These are phyloP conservation scores for Ophiostoma himal-ulmi DNA, from an alignment of 2,329 filamentous ascomycete genomes.

Conservation along the genomic window DNA sequence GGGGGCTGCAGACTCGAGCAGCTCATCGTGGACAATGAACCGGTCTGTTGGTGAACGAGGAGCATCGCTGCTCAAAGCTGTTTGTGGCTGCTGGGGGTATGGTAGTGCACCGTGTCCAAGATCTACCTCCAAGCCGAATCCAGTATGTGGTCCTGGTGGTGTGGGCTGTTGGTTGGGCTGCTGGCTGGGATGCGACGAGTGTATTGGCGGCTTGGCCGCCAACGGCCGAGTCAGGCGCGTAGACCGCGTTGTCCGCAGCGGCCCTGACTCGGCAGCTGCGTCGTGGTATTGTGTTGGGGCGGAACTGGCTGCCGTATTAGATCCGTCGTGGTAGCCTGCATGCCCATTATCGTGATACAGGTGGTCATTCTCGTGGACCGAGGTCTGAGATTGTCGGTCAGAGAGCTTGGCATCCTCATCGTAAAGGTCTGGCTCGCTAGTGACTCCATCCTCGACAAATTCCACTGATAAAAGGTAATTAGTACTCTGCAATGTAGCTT, in stretches of 20 bases:
- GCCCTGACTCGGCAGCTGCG: not conserved
- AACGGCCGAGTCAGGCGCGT: not conserved
- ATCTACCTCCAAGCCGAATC: not conserved
- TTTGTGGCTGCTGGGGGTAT: not conserved
- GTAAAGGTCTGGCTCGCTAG: slow-evolving; percentile 20
- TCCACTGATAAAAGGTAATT: slow-evolving; percentile 18
- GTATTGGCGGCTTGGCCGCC: not conserved
- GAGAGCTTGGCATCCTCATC: slow-evolving; percentile 16
- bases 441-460: slow-evolving; percentile 22
- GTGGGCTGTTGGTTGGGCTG: slow-evolving; percentile 11
- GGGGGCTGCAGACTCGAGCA: slow-evolving; percentile 5
- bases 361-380: not conserved
- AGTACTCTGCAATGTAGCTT: slow-evolving; percentile 13
- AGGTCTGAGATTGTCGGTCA: not conserved
- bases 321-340: not conserved
- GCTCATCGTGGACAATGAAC: slow-evolving; percentile 30
- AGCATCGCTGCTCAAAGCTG: not conserved
- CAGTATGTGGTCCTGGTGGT: not conserved
- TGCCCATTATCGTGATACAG: not conserved
- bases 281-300: not conserved
- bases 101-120: not conserved
- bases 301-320: not conserved
- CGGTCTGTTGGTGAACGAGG: slow-evolving; percentile 30
- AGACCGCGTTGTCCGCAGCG: not conserved
- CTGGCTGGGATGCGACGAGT: not conserved